These are phyloP conservation scores for Pestalotiopsis sp. DNA, from an alignment of 2,329 filamentous ascomycete genomes.

Conservation along the genomic window DNA sequence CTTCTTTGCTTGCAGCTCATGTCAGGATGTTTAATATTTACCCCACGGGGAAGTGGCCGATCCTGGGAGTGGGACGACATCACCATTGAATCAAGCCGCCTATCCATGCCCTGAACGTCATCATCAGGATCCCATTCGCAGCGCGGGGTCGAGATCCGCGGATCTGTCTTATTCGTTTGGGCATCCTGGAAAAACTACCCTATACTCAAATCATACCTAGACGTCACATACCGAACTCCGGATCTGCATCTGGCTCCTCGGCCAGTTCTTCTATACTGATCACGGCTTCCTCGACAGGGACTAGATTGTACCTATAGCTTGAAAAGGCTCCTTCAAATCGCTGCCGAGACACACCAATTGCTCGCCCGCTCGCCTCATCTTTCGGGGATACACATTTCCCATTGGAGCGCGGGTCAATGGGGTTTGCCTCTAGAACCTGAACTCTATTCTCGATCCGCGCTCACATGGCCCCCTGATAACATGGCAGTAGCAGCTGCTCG, in stretches of 20 bases:
- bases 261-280: background rate
- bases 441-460: background rate
- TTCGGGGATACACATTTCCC: background rate
- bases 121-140: background rate
- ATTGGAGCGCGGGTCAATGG: conserved; percentile 4
- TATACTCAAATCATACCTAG: background rate
- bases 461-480: conserved; percentile 1
- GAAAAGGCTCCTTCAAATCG: background rate
- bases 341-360: background rate
- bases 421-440: background rate
- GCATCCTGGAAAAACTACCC: background rate
- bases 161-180: background rate
- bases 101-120: background rate
- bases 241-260: background rate
- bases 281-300: background rate
- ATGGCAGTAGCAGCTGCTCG: background rate
- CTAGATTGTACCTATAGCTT: background rate
- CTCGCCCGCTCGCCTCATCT: background rate
- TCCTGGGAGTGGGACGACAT: background rate
- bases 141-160: background rate
- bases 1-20: background rate
- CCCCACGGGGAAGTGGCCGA: conserved; percentile 1
- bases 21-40: background rate
- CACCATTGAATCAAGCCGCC: background rate
- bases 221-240: background rate